Evolutionary conservation across 2,329 filamentous ascomycete species (phyloP), one percentile per base, ranked within the genome.

Genomic region (Claviceps cyperi): DNA sequence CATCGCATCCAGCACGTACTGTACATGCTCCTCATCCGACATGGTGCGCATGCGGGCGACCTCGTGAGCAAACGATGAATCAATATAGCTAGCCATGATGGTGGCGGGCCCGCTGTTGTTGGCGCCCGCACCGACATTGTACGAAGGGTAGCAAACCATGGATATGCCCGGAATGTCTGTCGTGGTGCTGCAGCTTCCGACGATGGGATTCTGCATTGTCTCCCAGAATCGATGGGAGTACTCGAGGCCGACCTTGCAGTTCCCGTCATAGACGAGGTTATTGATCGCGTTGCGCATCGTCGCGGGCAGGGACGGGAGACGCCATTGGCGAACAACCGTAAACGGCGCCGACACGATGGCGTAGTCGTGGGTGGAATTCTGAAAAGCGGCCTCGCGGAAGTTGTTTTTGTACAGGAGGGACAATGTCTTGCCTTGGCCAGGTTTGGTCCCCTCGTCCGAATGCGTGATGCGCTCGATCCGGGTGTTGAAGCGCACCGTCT

Each of bases 181-280:
- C 0, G 56, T 54, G 3, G 71, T 71, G 44, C 74, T 76, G 58
- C 81, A 85, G 6, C 80, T 78, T 13, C 83, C 83, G 52, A 76
- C 70, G 60, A 86, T 86, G 5, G 73, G 72, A 46, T 68, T 68
- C 32, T 65, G 60, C 46, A 64, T 65, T 51, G 72, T 68, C 58
- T 77, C 74, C 75, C 74, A 78, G 66, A 77, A 78, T 1, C 83
- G 78, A 0, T 81, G 78, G 51, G 75, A 69, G 67, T 83, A 87
- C 62, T 83, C 80, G 2, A 86, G 72, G 0, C 81, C 77, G 0
- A 86, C 74, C 60, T 77, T 77, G 68, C 75, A 78, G 43, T 72
- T 69, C 0, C 62, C 57, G 1, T 52, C 58, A 62, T 76, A 76
- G 15, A 62, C 62, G 47, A 76, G 55, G 35, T 68, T 66, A n/a